phyloP scores from a whole-genome alignment of 176 grass and related monocot species.

The Phragmites australis region DNA sequence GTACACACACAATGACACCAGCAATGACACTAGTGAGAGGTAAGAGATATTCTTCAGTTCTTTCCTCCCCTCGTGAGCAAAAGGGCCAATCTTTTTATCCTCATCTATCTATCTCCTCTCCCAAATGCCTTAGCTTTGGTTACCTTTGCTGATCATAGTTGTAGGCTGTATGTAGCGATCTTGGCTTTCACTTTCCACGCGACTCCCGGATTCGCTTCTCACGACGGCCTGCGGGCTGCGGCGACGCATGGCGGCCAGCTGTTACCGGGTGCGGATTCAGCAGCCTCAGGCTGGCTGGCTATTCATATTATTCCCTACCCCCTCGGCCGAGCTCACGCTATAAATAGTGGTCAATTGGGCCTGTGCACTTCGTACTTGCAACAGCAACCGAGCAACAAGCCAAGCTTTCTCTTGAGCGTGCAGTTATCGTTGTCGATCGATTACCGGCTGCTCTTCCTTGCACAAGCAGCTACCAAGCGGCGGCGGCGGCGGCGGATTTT shows the following conservation, averaged over 20 bases:
- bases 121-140: background rate
- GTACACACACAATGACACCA: background rate
- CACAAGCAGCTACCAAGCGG: background rate
- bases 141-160: background rate
- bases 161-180: background rate
- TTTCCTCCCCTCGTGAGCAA: constrained; percentile 18
- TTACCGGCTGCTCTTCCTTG: background rate
- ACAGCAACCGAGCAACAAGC: background rate
- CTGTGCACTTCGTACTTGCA: constrained; percentile 47
- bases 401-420: background rate
- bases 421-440: background rate
- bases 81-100: constrained; percentile 52
- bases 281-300: background rate
- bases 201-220: constrained; percentile 25
- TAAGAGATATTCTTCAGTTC: constrained; percentile 15
- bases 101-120: background rate
- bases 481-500: background rate
- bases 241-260: constrained; percentile 54
- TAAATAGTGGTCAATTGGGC: constrained; percentile 60
- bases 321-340: constrained; percentile 32
- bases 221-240: constrained; percentile 10
- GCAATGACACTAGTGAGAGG: background rate
- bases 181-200: constrained; percentile 12
- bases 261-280: constrained; percentile 48
- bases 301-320: constrained; percentile 30